Base-by-base conservation (phyloP, 2,329 filamentous ascomycete species). In the Exophiala xenobiotica region DNA sequence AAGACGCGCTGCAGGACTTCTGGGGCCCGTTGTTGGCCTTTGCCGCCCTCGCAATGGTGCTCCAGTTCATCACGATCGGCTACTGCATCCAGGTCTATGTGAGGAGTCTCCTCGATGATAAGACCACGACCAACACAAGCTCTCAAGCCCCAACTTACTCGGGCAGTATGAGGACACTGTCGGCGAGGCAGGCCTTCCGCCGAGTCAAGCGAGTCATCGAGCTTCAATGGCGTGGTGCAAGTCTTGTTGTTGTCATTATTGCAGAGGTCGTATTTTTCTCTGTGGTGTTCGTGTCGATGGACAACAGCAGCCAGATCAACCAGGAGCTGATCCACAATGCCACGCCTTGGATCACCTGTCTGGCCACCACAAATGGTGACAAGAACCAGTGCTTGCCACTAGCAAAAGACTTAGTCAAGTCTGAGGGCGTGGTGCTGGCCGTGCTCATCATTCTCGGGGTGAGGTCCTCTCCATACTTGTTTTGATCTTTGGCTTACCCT, bases 21-120 rank as follows among this genome's bases (percentile, higher is more conserved):
- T 97, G 92, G 92, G 89, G 91, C 12, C 95, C 93, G 0, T 71
- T 96, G 22, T 77, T 96, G 60, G 81, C 85, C 3, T 87, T 97
- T 63, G 81, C 89, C 26, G 86, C 82, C 19, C 72, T 86, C 33
- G 87, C 90, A 0, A 80, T 90, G 61, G 75, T 96, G 49, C 78
- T 91, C 26, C 93, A 96, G 64, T 81, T 96, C 59, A 78, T 82
- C 37, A 97, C 93, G 4, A 92, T 90, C 70, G 77, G 78, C 11
- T 97, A 99, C 74, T 97, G 93, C 68, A 87, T 96, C 71, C 90
- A 95, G 66, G 89, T 99, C 42, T 99, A 97, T 67, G 77, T 99
- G 47, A 86, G 85, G 49, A 91, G 91, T 20, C 77, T 96, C 49
- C 80, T 83, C 54, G 89, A 95, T 67, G 83, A 82, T 61, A 80